Evolutionary conservation across 768 basidiomycete species (phyloP).

Genomic region (Boletus reticuloceps): DNA sequence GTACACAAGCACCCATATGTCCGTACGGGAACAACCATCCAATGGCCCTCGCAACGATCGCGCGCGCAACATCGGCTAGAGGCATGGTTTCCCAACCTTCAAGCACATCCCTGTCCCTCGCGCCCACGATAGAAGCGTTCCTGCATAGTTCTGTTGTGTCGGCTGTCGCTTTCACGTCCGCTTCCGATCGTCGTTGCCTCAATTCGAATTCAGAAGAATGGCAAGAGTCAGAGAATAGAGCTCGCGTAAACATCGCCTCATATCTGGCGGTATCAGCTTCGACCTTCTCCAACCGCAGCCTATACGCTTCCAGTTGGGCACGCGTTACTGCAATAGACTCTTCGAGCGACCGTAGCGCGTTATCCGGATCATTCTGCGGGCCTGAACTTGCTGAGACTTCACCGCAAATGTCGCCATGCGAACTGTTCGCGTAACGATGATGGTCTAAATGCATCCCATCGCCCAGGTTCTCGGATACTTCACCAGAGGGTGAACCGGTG

Average conservation of each 20-base stretch:
- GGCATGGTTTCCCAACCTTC: constrained; percentile 5
- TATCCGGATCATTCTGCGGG: constrained; percentile 2
- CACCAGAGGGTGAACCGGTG: constrained; percentile 14
- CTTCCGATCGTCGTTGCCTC: background rate
- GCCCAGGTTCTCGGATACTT: background rate
- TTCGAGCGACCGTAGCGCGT: constrained; percentile 18
- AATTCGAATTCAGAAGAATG: background rate
- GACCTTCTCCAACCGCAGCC: constrained; percentile 26
- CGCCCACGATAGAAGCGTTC: background rate
- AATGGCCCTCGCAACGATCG: constrained; percentile 15
- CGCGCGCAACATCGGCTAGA: constrained; percentile 9
- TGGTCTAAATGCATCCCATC: background rate
- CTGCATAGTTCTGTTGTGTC: background rate
- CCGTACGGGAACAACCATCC: constrained; percentile 26
- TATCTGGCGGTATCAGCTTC: constrained; percentile 21
- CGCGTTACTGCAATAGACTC: constrained; percentile 25
- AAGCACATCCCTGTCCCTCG: background rate
- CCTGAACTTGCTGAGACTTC: background rate
- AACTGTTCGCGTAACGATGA: background rate
- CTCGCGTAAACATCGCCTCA: constrained; percentile 6
- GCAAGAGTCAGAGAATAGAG: background rate
- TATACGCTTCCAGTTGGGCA: constrained; percentile 23
- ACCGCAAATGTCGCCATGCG: background rate
- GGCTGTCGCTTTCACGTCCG: background rate
- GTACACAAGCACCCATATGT: background rate